phyloP scores from a whole-genome alignment of 345 rosid species.

The Eutrema yunnanense region DNA sequence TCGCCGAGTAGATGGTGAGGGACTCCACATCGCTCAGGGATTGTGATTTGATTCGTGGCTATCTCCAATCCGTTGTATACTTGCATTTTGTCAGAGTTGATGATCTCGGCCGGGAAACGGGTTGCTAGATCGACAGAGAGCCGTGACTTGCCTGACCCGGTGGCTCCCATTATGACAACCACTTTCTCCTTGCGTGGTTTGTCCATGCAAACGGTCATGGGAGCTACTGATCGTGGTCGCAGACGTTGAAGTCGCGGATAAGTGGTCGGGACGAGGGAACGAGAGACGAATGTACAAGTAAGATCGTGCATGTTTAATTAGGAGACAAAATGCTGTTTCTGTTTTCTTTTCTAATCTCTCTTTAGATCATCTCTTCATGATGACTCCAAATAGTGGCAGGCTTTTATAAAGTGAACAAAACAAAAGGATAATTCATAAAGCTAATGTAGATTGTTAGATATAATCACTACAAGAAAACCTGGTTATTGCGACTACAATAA shows the following conservation, averaged over 20 bases:
- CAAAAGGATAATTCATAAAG: background rate
- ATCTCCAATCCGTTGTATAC: slow-evolving; percentile 47
- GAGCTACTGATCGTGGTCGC: background rate
- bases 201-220: slow-evolving; percentile 21
- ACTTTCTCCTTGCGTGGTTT: slow-evolving; percentile 45
- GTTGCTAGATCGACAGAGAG: slow-evolving; percentile 74
- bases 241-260: background rate
- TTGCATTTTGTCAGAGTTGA: slow-evolving; percentile 83
- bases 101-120: slow-evolving; percentile 55
- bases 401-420: background rate
- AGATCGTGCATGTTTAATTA: slow-evolving; percentile 10
- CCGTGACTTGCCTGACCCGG: slow-evolving; percentile 79
- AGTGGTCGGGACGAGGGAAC: slow-evolving; percentile 9
- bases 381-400: background rate
- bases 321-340: background rate
- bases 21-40: slow-evolving; percentile 48
- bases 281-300: background rate
- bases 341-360: background rate
- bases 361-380: no score
- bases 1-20: slow-evolving; percentile 77
- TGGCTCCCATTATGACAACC: slow-evolving; percentile 65
- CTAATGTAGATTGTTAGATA: background rate
- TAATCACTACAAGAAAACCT: no score
- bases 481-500: no score
- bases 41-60: slow-evolving; percentile 65